phyloP scores from a whole-genome alignment of 306 rosid species.

The Nissolia schottii region DNA sequence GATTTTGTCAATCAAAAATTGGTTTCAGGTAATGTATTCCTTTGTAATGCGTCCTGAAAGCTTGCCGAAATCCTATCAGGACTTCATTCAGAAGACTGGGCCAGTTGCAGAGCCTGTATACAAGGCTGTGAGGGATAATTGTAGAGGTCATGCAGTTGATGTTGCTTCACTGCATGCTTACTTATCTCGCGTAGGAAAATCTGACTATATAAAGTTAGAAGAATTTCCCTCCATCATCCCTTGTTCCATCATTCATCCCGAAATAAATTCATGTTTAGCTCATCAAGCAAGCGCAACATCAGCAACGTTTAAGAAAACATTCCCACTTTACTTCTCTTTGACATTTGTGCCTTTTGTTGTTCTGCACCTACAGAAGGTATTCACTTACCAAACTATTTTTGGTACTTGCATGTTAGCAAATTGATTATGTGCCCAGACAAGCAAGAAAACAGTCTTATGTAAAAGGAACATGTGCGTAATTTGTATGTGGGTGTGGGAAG shows the following conservation, averaged over 20 bases:
- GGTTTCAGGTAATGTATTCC: conserved; percentile 85
- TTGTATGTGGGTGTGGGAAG: background rate
- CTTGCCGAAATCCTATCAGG: conserved; percentile 89
- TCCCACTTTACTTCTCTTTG: conserved; percentile 94
- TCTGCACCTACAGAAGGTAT: conserved; percentile 88
- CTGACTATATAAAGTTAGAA: conserved; percentile 60
- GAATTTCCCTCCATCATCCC: conserved; percentile 85
- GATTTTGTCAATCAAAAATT: conserved; percentile 9
- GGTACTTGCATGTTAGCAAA: conserved; percentile 1
- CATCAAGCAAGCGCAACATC: conserved; percentile 74
- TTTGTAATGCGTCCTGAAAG: conserved; percentile 99
- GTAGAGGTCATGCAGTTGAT: conserved; percentile 78
- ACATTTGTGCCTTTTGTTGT: conserved; percentile 94
- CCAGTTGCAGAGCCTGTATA: conserved; percentile 93
- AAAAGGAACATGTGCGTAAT: background rate
- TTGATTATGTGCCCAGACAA: background rate
- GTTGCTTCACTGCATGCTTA: conserved; percentile 64
- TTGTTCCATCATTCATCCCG: conserved; percentile 83
- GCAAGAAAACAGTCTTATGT: background rate
- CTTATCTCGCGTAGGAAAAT: conserved; percentile 48
- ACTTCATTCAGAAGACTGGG: conserved; percentile 91
- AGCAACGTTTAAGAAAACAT: conserved; percentile 86
- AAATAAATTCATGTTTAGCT: conserved; percentile 70
- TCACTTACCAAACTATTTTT: conserved; percentile 8
- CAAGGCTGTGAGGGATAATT: conserved; percentile 87